Conservation (phyloP, 148 eudicot species). For the Rhododendron williamsianum region DNA sequence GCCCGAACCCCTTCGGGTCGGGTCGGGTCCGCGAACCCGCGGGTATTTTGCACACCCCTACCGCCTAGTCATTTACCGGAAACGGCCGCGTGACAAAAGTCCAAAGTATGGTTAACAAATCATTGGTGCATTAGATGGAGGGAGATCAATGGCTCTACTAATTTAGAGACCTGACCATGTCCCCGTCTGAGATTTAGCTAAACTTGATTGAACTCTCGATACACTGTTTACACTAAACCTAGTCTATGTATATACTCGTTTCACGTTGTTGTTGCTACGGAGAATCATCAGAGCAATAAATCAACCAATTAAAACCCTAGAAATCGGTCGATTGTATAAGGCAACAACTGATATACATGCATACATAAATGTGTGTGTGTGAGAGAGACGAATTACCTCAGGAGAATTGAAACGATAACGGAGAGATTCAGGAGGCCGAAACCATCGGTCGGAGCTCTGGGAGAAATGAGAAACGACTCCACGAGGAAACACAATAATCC, state of each 20-base stretch:
- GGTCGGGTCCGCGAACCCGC: no score
- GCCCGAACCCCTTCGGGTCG: no score
- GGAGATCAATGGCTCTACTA: constrained; percentile 24
- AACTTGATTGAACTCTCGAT: neutral
- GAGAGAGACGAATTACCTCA: constrained; percentile 9
- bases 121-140: constrained; percentile 16
- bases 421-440: neutral
- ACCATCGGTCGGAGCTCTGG: neutral
- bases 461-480: no score
- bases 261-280: neutral
- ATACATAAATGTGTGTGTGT: neutral
- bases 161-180: constrained; percentile 19
- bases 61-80: neutral
- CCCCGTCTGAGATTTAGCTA: constrained; percentile 6
- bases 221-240: neutral
- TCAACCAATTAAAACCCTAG: constrained; percentile 12
- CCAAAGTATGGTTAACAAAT: constrained; percentile 23
- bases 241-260: neutral
- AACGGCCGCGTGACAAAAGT: neutral
- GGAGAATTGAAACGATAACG: neutral
- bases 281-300: neutral
- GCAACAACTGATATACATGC: neutral
- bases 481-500: no score
- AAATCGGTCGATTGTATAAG: neutral
- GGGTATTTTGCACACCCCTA: no score